These are phyloP conservation scores for Aspergillus oerlinghausenensis DNA, from an alignment of 2,329 filamentous ascomycete species.

Conservation along the genomic window DNA sequence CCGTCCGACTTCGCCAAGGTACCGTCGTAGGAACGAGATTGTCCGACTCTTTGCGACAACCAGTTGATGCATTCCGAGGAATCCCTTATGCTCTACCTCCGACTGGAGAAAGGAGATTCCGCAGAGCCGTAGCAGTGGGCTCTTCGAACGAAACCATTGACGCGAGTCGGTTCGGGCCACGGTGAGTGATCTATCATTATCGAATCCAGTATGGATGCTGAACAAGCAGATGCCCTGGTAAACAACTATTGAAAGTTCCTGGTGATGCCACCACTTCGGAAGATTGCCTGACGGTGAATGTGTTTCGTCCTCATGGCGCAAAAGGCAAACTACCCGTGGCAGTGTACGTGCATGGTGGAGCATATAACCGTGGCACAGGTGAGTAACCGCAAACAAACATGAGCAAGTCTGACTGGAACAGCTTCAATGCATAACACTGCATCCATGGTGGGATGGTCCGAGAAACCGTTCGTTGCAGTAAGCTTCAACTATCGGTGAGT, in stretches of 20 bases:
- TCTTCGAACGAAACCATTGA: constrained; percentile 26
- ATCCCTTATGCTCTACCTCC: constrained; percentile 49
- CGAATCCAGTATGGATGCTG: background rate
- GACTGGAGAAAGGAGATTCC: constrained; percentile 45
- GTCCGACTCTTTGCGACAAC: constrained; percentile 18
- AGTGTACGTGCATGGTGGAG: constrained; percentile 41
- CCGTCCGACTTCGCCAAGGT: constrained; percentile 21
- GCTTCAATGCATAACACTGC: constrained; percentile 51
- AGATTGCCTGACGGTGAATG: constrained; percentile 40
- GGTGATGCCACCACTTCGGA: constrained; percentile 48
- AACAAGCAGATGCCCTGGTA: constrained; percentile 18
- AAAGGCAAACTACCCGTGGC: constrained; percentile 33
- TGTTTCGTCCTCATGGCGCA: constrained; percentile 32
- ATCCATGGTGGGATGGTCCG: constrained; percentile 55
- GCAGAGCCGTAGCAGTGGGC: constrained; percentile 29
- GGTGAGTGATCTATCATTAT: background rate
- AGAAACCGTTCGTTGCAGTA: constrained; percentile 42
- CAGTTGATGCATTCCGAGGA: constrained; percentile 42
- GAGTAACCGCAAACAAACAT: constrained; percentile 8
- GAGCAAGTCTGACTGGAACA: background rate
- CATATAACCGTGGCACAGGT: constrained; percentile 31
- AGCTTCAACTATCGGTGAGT: constrained; percentile 41
- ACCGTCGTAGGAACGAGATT: constrained; percentile 25
- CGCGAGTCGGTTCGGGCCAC: constrained; percentile 31
- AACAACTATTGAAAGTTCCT: constrained; percentile 46